Evolutionary conservation across 495 filamentous ascomycete species (phyloP), one percentile per base, ranked within the genome.

Genomic region (Hypoxylon lienhwacheense): DNA sequence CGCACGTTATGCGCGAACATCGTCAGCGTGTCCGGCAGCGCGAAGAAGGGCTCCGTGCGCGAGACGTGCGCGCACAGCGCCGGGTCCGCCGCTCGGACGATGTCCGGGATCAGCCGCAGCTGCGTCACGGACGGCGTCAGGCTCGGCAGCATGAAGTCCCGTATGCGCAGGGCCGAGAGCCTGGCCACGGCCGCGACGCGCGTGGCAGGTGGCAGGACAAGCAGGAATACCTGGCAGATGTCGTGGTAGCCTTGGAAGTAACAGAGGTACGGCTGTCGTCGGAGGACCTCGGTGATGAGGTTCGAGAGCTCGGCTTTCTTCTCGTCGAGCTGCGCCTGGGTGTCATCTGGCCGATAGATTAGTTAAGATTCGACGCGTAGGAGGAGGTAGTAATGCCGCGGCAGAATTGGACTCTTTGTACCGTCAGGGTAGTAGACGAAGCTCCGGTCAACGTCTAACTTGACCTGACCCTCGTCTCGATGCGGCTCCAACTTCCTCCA

Each of bases 231-330:
- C 67, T 97, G 95, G 55, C 88, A 92, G 63, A 98, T 97, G 71
- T 98, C 93, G 66, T 98, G 93, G 70, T 95, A 98, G 54, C 93
- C 93, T 76, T 98, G 93, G 73, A 97, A 97, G 71, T 98, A 98
- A 71, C 82, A 87, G 8, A 98, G 84, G 74, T 87, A 85, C 3
- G 93, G 95, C 63, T 96, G 78, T 7, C 81, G 78, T 12, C 93
- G 81, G 17, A 97, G 79, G 14, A 90, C 80, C 54, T 85, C 77
- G 31, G 77, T 80, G 64, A 97, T 96, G 14, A 97, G 73, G 47
- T 79, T 68, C 10, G 85, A 90, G 16, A 96, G 79, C 66, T 89
- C 82, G 31, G 71, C 57, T 62, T 91, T 93, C 57, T 87, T 84
- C 29, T 66, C 48, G 34, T 78, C 77, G 14, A 90, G 75, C 57